Base-by-base conservation (phyloP, 805 yeast genomes). In the Alloascoidea hylecoeti region DNA sequence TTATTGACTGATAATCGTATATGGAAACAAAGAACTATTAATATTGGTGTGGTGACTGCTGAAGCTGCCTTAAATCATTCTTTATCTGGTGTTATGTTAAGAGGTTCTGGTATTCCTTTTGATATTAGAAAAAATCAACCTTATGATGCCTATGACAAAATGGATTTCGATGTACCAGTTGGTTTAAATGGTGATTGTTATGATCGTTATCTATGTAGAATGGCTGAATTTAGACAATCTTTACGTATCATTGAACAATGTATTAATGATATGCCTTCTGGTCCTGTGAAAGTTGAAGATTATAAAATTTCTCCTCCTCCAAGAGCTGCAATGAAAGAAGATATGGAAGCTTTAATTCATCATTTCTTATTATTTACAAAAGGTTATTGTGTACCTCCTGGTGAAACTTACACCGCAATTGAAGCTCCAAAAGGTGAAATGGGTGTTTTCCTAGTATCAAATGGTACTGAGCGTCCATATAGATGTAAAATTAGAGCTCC, bases 391-490 rank as follows among this genome's bases (percentile, higher is more conserved):
- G 95, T 84, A 34, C 95, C 95, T 35, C 80, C 75, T 39, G 95
- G 95, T 53, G 95, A 84, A 63, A 79, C 95, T 6, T 84, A 84
- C 57, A 81, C 92, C 37, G 89, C 83, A 41, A 83, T 84, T 48
- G 95, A 84, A 64, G 94, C 95, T 16, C 95, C 95, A 57, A 84
- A 84, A 72, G 95, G 95, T 56, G 95, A 84, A 62, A 81, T 84
- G 92, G 95, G 82, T 43, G 94, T 82, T 40, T 84, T 78, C 53
- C 77, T 84, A 38, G 94, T 84, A 40, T 75, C 86, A 47, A 95
- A 84, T 62, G 95, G 95, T 40, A 61, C 80, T 42, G 95, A 84
- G 64, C 73, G 92, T 60, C 95, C 95, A 27, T 84, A 84, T 65
- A 75, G 86, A 63, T 82, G 94, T 67, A 83, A 82, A 66, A 83